Evolutionary conservation across 2,329 filamentous ascomycete genomes (phyloP), one percentile per base, ranked within the genome.

Genomic region (Verticillium klebahnii): DNA sequence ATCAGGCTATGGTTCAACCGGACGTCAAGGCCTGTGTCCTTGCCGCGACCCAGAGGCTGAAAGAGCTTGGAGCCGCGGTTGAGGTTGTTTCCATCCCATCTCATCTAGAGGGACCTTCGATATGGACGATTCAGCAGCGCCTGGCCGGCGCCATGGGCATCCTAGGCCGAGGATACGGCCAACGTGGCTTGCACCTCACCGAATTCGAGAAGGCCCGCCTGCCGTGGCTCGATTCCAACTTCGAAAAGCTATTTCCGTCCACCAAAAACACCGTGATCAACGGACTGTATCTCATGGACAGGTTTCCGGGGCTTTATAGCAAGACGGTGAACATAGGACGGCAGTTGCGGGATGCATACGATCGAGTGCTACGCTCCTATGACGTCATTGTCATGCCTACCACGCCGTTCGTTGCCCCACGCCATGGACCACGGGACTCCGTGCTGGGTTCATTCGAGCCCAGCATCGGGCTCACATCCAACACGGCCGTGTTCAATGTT

Each of bases 401-500:
- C 0, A 75, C 82, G 0, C 80, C 80, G 0, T 77, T 78, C 57
- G 76, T 82, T 2, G 78, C 79, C 2, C 78, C 78, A 0, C 74
- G 72, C 15, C 78, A 83, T 58, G 75, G 77, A 0, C 65, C 67
- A 1, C 65, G 71, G 11, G 74, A 74, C 2, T 74, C 74, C 2
- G 78, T 78, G 2, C 69, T 77, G 17, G 75, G 78, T 56, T 80
- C 78, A 19, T 81, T 84, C 56, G 74, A 76, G 59, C 79, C 80
- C 12, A 81, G 80, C 36, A 80, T 85, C 37, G 84, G 85, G 0
- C 67, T 84, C 62, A 84, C 81, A 0, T 77, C 75, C 17, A 87
- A 87, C 65, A 87, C 84, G 5, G 80, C 80, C 11, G 75, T 80
- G 2, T 86, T 86, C 69, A 83, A 86, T 66, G 75, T 81, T 2